Evolutionary conservation across 1,284 basidiomycete species (phyloP).

Genomic region (Fomitopsis palustris): DNA sequence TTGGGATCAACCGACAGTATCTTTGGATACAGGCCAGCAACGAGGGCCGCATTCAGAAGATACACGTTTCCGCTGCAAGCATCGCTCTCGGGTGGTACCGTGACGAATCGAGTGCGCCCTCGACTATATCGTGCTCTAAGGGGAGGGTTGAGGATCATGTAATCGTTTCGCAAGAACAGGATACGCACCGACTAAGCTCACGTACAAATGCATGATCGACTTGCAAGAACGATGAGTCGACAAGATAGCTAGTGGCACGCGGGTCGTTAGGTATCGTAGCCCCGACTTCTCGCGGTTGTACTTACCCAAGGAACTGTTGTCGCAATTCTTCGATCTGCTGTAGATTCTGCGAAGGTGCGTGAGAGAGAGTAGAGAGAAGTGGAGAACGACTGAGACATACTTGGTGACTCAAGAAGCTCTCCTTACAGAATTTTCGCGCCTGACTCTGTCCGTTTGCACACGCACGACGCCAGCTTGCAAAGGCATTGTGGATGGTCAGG

Average conservation of each 20-base stretch:
- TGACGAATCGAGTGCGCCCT: constrained; percentile 73
- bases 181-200: constrained; percentile 66
- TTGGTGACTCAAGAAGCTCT: constrained; percentile 86
- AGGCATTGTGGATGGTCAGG: constrained; percentile 89
- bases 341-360: constrained; percentile 58
- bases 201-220: constrained; percentile 65
- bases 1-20: constrained; percentile 69
- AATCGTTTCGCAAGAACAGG: not conserved
- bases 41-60: constrained; percentile 81
- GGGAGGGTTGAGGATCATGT: not conserved
- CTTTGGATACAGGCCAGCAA: constrained; percentile 91
- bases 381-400: constrained; percentile 32
- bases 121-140: constrained; percentile 73
- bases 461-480: constrained; percentile 84
- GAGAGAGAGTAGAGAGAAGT: not conserved
- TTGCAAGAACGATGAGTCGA: constrained; percentile 85
- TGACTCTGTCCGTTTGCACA: constrained; percentile 50
- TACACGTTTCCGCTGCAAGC: constrained; percentile 61
- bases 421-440: constrained; percentile 77
- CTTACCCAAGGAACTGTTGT: constrained; percentile 85
- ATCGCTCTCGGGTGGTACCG: constrained; percentile 72
- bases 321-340: constrained; percentile 97
- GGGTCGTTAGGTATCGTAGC: constrained; percentile 2
- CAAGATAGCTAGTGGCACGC: constrained; percentile 54
- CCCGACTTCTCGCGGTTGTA: not conserved